These are phyloP conservation scores for Glomus cerebriforme DNA, from an alignment of 192 early-diverging fungal genomes.

Conservation along the genomic window DNA sequence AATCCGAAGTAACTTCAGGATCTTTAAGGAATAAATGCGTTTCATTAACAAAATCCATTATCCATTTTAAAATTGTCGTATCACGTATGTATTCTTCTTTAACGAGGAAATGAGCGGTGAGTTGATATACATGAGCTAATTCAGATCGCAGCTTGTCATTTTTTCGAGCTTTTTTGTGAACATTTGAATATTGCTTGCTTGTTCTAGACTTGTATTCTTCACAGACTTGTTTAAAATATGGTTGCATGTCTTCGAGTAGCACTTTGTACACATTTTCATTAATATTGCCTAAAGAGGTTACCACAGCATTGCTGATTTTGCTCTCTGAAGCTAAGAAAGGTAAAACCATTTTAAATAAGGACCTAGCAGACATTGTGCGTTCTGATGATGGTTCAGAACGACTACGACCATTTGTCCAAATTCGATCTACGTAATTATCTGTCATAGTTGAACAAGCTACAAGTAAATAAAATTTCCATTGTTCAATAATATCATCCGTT, in stretches of 20 bases:
- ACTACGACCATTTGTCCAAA: conserved; percentile 16
- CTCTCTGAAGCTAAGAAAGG: conserved; percentile 72
- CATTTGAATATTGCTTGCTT: conserved; percentile 50
- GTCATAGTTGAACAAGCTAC: conserved; percentile 68
- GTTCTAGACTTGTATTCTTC: conserved; percentile 64
- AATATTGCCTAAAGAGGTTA: conserved; percentile 65
- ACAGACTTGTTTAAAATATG: conserved; percentile 54
- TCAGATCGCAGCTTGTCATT: conserved; percentile 72
- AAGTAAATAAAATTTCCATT: conserved; percentile 74
- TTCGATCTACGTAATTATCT: conserved; percentile 22
- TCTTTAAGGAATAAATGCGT: conserved; percentile 78
- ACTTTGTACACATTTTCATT: conserved; percentile 66
- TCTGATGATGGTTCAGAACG: conserved; percentile 46
- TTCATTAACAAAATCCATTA: conserved; percentile 78
- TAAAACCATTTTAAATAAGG: conserved; percentile 66
- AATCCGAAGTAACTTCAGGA: conserved; percentile 74
- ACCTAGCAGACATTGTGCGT: conserved; percentile 51
- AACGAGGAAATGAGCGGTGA: conserved; percentile 68
- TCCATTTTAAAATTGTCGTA: conserved; percentile 59
- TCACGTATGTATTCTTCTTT: conserved; percentile 60
- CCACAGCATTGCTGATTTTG: conserved; percentile 67
- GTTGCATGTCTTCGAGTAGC: conserved; percentile 68
- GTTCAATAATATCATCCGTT: conserved; percentile 65
- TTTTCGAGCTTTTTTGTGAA: conserved; percentile 60
- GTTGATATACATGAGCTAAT: conserved; percentile 69